These are phyloP conservation scores for Acanthamoeba triangularis DNA, from an alignment of 208 protist species.

Conservation along the genomic window DNA sequence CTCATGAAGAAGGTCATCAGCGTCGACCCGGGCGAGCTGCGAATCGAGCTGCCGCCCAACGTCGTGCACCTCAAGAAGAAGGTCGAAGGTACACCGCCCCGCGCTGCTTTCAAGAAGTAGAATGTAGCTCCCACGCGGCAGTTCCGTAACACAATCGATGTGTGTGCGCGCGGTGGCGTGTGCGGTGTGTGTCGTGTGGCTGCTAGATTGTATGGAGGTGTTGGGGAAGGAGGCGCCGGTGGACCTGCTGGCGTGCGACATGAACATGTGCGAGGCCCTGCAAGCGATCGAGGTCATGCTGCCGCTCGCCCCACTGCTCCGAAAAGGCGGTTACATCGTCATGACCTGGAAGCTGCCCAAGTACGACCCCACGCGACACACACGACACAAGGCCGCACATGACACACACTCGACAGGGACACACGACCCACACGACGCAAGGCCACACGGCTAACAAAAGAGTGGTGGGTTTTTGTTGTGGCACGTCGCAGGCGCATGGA, in stretches of 20 bases:
- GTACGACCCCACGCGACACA: background rate
- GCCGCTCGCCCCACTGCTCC: background rate
- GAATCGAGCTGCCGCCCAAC: background rate
- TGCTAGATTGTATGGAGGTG: background rate
- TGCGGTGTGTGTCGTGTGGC: background rate
- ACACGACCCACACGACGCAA: background rate
- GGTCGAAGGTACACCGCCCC: background rate
- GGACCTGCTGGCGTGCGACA: background rate
- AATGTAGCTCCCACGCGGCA: background rate
- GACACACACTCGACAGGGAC: background rate
- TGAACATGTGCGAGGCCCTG: slow-evolving; percentile 46
- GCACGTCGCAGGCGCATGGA: background rate
- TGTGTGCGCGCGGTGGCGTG: background rate
- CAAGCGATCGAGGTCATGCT: slow-evolving; percentile 6
- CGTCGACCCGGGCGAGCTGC: slow-evolving; percentile 1
- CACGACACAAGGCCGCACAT: too few relatives aligned
- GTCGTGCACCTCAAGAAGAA: background rate
- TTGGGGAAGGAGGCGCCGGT: background rate
- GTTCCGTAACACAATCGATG: background rate
- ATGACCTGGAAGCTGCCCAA: slow-evolving; percentile 46
- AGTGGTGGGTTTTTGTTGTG: background rate
- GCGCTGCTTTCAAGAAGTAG: background rate
- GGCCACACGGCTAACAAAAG: background rate
- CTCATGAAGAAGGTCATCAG: background rate
- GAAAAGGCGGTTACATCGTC: slow-evolving; percentile 1